Conservation (phyloP, 495 filamentous ascomycete genomes). For the Chaetomidium leptoderma region DNA sequence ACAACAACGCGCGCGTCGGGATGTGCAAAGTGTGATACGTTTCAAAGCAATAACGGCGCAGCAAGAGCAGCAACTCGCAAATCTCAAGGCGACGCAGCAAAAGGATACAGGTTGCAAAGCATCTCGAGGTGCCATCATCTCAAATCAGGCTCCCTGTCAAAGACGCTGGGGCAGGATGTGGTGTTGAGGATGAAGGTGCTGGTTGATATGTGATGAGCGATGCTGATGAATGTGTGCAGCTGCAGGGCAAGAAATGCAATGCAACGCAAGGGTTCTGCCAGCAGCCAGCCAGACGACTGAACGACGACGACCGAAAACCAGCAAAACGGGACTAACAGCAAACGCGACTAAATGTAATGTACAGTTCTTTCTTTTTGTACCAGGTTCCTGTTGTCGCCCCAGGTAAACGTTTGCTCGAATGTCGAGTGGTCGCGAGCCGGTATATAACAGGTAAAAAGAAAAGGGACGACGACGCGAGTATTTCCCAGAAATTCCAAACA, state of each 20-base stretch:
- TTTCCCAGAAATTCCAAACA: constrained; percentile 27
- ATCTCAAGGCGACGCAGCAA: constrained; percentile 24
- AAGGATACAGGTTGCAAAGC: constrained; percentile 16
- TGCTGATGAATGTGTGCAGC: constrained; percentile 29
- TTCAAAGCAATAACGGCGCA: constrained; percentile 28
- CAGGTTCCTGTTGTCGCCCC: constrained; percentile 36
- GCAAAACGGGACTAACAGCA: constrained; percentile 40
- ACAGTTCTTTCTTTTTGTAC: constrained; percentile 41
- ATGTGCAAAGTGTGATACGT: constrained; percentile 30
- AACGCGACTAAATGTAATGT: constrained; percentile 41
- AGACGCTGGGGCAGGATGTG: constrained; percentile 12
- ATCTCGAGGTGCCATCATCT: constrained; percentile 22
- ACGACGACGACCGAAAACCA: constrained; percentile 39
- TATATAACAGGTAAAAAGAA: constrained; percentile 41
- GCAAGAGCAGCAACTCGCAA: constrained; percentile 30
- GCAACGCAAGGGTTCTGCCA: constrained; percentile 28
- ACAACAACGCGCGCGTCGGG: constrained; percentile 21
- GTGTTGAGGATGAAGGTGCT: constrained; percentile 29
- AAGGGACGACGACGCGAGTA: constrained; percentile 28
- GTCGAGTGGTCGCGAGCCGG: constrained; percentile 37
- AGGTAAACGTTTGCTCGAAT: constrained; percentile 31
- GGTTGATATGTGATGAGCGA: constrained; percentile 39
- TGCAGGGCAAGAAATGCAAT: constrained; percentile 28
- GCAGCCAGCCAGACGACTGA: constrained; percentile 39
- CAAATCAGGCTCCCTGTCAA: constrained; percentile 20